These are phyloP conservation scores for Rhizophora apiculata DNA, from an alignment of 345 rosid species.

Conservation along the genomic window DNA sequence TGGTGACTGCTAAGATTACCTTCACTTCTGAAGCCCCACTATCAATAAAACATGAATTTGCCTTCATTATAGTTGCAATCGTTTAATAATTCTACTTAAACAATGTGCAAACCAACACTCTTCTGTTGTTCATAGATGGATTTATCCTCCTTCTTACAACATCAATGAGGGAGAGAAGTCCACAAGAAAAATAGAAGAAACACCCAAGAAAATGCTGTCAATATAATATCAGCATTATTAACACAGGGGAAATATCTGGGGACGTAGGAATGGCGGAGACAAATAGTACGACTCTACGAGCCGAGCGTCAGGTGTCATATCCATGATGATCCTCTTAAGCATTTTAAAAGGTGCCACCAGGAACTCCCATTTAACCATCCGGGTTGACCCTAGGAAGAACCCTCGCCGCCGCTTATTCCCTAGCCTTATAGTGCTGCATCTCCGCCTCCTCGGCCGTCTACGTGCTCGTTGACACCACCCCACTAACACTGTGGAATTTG, in stretches of 20 bases:
- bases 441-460: conserved; percentile 47
- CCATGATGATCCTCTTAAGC: conserved; percentile 58
- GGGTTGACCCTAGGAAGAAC: conserved; percentile 51
- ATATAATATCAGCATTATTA: conserved; percentile 30
- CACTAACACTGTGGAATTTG: conserved; percentile 31
- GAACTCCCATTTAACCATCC: conserved; percentile 64
- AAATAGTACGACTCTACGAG: conserved; percentile 43
- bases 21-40: no score
- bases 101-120: no score
- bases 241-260: conserved; percentile 76
- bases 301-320: conserved; percentile 44
- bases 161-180: no score
- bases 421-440: conserved; percentile 50
- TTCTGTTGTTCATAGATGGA: no score
- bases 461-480: conserved; percentile 51
- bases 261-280: conserved; percentile 64
- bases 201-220: background rate
- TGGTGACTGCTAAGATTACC: no score
- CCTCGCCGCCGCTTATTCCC: conserved; percentile 68
- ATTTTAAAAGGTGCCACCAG: conserved; percentile 49
- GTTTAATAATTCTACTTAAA: no score
- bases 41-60: no score
- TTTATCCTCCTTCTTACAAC: no score
- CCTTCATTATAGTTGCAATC: no score
- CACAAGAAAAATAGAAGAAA: background rate